Evolutionary conservation across 1,284 basidiomycete species (phyloP).

Genomic region (Farysia itapuensis): DNA sequence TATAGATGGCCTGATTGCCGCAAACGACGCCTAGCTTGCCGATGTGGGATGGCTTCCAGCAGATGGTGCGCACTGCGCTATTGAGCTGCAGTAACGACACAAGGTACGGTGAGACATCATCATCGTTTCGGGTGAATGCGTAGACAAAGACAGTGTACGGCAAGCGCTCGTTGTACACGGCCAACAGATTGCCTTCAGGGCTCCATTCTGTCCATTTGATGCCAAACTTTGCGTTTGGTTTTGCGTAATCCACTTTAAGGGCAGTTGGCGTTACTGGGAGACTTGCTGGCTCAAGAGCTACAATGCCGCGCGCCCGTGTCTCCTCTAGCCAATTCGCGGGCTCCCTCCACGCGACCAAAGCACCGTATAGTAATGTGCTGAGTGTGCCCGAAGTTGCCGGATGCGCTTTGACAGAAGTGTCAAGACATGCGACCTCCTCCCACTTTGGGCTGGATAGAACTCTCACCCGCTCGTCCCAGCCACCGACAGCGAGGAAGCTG

Average conservation of each 20-base stretch:
- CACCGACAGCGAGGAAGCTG: conserved; percentile 57
- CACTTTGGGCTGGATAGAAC: conserved; percentile 28
- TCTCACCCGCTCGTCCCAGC: conserved; percentile 57
- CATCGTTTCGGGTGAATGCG: conserved; percentile 66
- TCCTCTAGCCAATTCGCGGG: conserved; percentile 52
- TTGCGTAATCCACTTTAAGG: conserved; percentile 13
- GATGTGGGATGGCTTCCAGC: conserved; percentile 74
- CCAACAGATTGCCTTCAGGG: conserved; percentile 37
- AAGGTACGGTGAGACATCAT: conserved; percentile 65
- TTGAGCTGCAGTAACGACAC: conserved; percentile 70
- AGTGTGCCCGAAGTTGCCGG: conserved; percentile 4
- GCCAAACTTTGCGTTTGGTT: conserved; percentile 30
- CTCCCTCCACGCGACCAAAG: conserved; percentile 48
- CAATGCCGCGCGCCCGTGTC: conserved; percentile 53
- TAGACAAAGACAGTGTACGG: conserved; percentile 69
- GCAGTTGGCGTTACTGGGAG: conserved; percentile 30
- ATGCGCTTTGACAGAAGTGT: conserved; percentile 14
- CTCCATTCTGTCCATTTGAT: conserved; percentile 40
- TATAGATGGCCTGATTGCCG: conserved; percentile 70
- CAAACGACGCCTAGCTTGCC: conserved; percentile 72
- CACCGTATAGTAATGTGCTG: conserved; percentile 8
- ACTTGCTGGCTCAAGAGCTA: conserved; percentile 35
- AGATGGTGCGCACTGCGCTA: conserved; percentile 67
- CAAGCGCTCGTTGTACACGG: conserved; percentile 62
- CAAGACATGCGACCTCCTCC: conserved; percentile 15